Evolutionary conservation across 331 rosid species (phyloP).

Genomic region (Cucumis variabilis): DNA sequence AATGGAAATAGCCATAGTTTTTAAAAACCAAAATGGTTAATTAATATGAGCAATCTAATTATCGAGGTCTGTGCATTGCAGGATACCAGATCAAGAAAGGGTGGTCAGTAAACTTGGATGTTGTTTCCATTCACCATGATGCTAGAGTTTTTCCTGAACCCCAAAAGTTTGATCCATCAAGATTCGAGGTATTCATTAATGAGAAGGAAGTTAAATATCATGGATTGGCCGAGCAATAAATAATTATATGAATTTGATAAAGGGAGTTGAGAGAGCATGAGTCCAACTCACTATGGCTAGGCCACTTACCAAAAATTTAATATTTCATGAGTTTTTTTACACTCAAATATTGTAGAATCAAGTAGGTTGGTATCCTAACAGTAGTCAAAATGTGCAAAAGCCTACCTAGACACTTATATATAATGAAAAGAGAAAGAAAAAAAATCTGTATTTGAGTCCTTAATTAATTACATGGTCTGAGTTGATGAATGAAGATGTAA

Average conservation of each 20-base stretch:
- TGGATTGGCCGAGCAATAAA: neutral
- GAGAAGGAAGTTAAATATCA: neutral
- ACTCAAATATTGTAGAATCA: too few species aligned
- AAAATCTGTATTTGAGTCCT: neutral
- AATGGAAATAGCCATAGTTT: too few species aligned
- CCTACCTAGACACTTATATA: too few species aligned
- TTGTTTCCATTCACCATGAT: slow-evolving; percentile 88
- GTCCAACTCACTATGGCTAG: neutral
- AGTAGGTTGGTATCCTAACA: too few species aligned
- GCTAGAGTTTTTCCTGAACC: slow-evolving; percentile 66
- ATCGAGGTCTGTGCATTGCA: slow-evolving; percentile 31
- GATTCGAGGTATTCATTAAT: slow-evolving; percentile 65
- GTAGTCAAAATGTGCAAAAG: too few species aligned
- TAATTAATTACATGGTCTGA: neutral
- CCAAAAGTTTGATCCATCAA: slow-evolving; percentile 71
- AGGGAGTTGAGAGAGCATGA: neutral
- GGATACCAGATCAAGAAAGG: slow-evolving; percentile 80
- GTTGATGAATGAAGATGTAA: slow-evolving; percentile 5
- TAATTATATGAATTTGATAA: too few species aligned
- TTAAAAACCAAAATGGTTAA: too few species aligned
- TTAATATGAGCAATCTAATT: neutral
- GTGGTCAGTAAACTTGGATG: slow-evolving; percentile 88
- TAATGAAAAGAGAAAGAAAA: too few species aligned
- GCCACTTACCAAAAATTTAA: neutral
- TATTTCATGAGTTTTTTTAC: neutral